These are phyloP conservation scores for Mortierella sp. DNA, from an alignment of 371 early-diverging fungal genomes.

Conservation along the genomic window DNA sequence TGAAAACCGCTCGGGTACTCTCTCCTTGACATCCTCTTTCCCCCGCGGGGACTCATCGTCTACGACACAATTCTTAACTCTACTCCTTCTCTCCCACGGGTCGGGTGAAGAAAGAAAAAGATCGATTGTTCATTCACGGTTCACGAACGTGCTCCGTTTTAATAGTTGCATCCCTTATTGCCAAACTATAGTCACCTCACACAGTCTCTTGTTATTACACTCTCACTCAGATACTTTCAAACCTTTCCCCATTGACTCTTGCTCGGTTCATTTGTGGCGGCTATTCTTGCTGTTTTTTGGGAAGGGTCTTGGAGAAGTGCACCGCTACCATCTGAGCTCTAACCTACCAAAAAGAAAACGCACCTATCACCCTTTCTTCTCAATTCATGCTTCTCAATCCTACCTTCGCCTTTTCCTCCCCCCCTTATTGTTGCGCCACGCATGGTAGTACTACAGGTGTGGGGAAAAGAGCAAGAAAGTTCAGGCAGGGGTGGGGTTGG, in stretches of 20 bases:
- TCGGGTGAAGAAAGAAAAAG: no score
- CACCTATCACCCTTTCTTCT: neutral
- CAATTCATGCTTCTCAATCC: neutral
- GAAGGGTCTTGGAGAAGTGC: no score
- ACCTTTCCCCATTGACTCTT: no score
- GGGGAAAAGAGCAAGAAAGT: neutral
- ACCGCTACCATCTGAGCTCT: neutral
- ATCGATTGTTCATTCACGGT: no score
- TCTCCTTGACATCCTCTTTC: neutral
- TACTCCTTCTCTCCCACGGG: neutral
- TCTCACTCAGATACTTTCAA: no score
- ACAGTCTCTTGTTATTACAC: no score
- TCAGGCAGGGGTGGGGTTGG: no score
- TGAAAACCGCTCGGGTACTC: neutral
- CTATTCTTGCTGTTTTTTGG: no score
- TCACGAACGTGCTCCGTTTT: no score
- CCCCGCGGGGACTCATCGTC: neutral
- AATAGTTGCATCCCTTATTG: no score
- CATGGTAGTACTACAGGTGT: slow-evolving; percentile 2
- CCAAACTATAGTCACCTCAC: no score
- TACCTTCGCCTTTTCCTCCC: neutral
- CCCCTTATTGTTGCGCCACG: neutral
- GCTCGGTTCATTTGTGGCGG: no score
- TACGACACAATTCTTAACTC: neutral
- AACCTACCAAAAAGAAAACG: neutral